Percentiles rank a stretch among this genome's conserved stretches.
Evolutionary conservation across 1,139 yeast genomes (phyloP).

Genomic region (Pichia sp.): DNA sequence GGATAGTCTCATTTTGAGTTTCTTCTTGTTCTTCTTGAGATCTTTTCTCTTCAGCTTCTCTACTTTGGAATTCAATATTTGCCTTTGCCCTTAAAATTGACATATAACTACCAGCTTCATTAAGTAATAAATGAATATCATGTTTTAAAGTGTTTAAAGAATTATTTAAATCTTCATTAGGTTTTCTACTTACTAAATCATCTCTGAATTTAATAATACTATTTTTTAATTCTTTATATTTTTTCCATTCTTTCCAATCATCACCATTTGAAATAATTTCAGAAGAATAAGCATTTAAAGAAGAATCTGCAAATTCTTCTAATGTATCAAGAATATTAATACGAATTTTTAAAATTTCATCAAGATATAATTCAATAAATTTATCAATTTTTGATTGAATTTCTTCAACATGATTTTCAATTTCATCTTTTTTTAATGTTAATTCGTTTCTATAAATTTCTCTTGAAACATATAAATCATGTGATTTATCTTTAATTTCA

Average conservation of each 20-base stretch:
- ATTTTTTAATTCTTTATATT: constrained; percentile 54
- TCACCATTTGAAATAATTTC: constrained; percentile 31
- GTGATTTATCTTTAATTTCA: constrained; percentile 37
- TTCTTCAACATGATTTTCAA: constrained; percentile 35
- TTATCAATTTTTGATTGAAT: constrained; percentile 33
- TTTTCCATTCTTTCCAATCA: constrained; percentile 63
- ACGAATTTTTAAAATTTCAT: constrained; percentile 41
- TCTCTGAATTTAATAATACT: constrained; percentile 52
- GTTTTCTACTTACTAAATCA: constrained; percentile 37
- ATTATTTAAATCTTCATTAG: constrained; percentile 49
- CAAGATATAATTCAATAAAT: constrained; percentile 35
- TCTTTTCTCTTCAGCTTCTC: constrained; percentile 36
- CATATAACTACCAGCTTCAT: constrained; percentile 68
- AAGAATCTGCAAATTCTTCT: constrained; percentile 66
- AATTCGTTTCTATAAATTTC: constrained; percentile 50
- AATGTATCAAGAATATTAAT: constrained; percentile 56
- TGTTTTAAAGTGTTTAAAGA: constrained; percentile 52
- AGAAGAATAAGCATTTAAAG: constrained; percentile 46
- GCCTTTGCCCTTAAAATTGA: constrained; percentile 75
- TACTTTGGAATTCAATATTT: constrained; percentile 68
- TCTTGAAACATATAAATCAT: constrained; percentile 40
- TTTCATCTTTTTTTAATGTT: constrained; percentile 29
- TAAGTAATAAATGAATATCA: constrained; percentile 52
- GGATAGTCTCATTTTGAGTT: neutral
- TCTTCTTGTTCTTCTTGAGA: constrained; percentile 15